Evolutionary conservation across 495 filamentous ascomycete species (phyloP).

Genomic region (Achaetomiella virescens): DNA sequence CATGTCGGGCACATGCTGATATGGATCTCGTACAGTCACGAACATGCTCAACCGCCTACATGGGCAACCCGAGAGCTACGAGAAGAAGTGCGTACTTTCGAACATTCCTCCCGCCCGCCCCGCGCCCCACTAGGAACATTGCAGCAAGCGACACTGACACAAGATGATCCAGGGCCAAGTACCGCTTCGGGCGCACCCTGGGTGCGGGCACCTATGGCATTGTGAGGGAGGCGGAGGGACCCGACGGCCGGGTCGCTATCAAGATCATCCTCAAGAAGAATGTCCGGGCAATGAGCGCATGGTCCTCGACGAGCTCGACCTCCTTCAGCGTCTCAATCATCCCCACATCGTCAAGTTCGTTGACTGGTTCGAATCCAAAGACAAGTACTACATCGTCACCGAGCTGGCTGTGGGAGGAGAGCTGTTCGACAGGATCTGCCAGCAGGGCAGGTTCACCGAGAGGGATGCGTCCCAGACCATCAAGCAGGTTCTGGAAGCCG

Average conservation of each 20-base stretch:
- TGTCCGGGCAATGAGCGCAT: slow-evolving; percentile 97
- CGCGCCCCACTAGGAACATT: too few relatives aligned
- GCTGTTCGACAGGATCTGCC: slow-evolving; percentile 96
- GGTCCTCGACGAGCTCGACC: slow-evolving; percentile 94
- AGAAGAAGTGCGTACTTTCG: slow-evolving; percentile 72
- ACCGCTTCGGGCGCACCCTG: slow-evolving; percentile 86
- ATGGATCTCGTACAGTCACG: slow-evolving; percentile 50
- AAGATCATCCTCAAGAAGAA: slow-evolving; percentile 99
- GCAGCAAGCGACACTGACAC: too few relatives aligned
- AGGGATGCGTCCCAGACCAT: slow-evolving; percentile 98
- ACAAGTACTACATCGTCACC: slow-evolving; percentile 99
- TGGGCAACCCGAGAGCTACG: slow-evolving; percentile 96
- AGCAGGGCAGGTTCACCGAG: slow-evolving; percentile 97
- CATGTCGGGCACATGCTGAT: slow-evolving; percentile 9
- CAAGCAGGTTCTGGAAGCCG: slow-evolving; percentile 87
- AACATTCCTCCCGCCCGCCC: not conserved
- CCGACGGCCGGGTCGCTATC: slow-evolving; percentile 82
- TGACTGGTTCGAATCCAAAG: slow-evolving; percentile 98
- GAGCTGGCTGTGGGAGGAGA: slow-evolving; percentile 95
- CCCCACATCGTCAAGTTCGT: slow-evolving; percentile 96
- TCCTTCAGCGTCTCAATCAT: slow-evolving; percentile 85
- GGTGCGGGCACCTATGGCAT: slow-evolving; percentile 98
- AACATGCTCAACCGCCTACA: slow-evolving; percentile 96
- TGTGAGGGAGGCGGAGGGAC: slow-evolving; percentile 84
- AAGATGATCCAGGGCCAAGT: slow-evolving; percentile 61